Percentiles rank a stretch among this genome's conserved stretches.
These are phyloP conservation scores for Rhodosporidiobolus odoratus DNA, from an alignment of 768 basidiomycete genomes.

Conservation along the genomic window DNA sequence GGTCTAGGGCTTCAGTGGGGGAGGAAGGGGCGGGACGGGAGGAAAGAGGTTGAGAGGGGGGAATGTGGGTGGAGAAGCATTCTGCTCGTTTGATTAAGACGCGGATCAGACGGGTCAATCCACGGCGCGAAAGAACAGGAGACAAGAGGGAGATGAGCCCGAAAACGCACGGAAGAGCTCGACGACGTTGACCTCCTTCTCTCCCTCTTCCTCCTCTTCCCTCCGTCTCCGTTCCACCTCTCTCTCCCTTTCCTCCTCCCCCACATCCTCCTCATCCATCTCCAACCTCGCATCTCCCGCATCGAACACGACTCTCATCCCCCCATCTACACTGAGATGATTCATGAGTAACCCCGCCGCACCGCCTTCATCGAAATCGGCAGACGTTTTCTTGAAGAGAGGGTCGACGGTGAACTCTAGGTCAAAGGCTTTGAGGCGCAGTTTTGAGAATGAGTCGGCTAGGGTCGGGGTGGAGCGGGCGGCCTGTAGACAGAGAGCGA, in stretches of 20 bases:
- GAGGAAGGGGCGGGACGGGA: neutral
- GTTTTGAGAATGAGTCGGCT: slow-evolving; percentile 73
- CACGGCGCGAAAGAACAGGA: neutral
- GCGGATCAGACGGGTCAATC: neutral
- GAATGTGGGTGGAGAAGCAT: neutral
- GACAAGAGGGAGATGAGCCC: neutral
- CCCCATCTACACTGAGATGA: slow-evolving; percentile 78
- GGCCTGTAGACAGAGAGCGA: neutral
- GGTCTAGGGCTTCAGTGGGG: neutral
- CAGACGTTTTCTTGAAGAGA: slow-evolving; percentile 93
- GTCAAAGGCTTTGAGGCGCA: slow-evolving; percentile 87
- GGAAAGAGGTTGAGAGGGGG: neutral
- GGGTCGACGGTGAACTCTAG: slow-evolving; percentile 95
- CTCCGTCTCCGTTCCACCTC: neutral
- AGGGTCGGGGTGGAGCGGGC: slow-evolving; percentile 58
- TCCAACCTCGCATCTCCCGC: slow-evolving; percentile 33
- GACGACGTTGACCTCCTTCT: slow-evolving; percentile 7
- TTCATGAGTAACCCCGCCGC: slow-evolving; percentile 96
- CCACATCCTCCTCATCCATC: slow-evolving; percentile 19
- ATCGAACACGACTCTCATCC: slow-evolving; percentile 76
- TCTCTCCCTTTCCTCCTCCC: neutral
- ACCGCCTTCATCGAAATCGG: slow-evolving; percentile 97
- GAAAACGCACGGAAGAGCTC: slow-evolving; percentile 9
- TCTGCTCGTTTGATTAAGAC: neutral
- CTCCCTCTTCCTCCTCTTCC: slow-evolving; percentile 13